phyloP scores from a whole-genome alignment of 768 basidiomycete species.

The Suillus alpinus region DNA sequence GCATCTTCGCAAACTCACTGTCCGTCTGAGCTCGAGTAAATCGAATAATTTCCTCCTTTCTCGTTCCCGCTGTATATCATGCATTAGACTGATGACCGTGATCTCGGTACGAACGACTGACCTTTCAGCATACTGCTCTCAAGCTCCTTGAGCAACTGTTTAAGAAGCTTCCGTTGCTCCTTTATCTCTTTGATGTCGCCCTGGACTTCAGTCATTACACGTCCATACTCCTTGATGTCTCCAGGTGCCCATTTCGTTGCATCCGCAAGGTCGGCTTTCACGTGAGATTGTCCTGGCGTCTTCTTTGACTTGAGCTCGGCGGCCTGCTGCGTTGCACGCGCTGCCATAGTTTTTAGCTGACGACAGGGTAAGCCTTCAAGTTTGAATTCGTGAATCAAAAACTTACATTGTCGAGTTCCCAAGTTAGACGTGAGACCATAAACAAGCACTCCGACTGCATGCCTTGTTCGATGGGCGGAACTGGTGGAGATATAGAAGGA shows the following conservation, averaged over 20 bases:
- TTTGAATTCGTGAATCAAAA: neutral
- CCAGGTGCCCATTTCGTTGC: conserved; percentile 50
- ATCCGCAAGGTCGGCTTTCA: conserved; percentile 45
- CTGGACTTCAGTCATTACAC: conserved; percentile 33
- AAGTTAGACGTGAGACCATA: conserved; percentile 44
- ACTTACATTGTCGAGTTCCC: conserved; percentile 62
- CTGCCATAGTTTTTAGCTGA: conserved; percentile 46
- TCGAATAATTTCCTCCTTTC: conserved; percentile 78
- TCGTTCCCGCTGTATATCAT: conserved; percentile 59
- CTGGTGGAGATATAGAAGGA: conserved; percentile 8
- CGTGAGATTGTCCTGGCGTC: conserved; percentile 36
- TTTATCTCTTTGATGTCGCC: conserved; percentile 52
- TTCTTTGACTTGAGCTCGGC: conserved; percentile 31
- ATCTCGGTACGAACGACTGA: conserved; percentile 22
- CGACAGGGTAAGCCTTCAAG: neutral
- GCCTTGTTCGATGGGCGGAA: conserved; percentile 45
- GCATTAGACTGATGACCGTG: neutral
- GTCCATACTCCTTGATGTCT: conserved; percentile 52
- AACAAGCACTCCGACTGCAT: conserved; percentile 65
- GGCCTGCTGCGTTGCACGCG: conserved; percentile 34
- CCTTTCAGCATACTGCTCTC: conserved; percentile 70
- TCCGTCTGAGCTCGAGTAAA: conserved; percentile 79
- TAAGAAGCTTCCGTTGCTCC: conserved; percentile 38
- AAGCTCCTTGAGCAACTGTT: conserved; percentile 49
- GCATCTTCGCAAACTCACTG: conserved; percentile 72